phyloP scores from a whole-genome alignment of 2,329 filamentous ascomycete genomes.

The Monilinia fructigena region DNA sequence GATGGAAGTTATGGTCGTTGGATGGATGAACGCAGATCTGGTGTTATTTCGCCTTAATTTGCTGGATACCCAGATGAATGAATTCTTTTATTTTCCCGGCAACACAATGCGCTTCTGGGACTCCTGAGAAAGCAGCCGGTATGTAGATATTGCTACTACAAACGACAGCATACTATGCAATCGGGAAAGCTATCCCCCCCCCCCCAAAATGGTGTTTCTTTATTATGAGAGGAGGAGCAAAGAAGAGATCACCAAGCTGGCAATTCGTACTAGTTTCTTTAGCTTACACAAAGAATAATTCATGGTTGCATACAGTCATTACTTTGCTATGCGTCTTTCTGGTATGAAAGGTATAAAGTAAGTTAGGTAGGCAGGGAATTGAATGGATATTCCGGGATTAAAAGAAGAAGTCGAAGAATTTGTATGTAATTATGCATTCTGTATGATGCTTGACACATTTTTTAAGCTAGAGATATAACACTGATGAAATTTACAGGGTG shows the following conservation, averaged over 20 bases:
- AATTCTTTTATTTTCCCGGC: too few species aligned
- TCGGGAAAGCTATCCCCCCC: too few species aligned
- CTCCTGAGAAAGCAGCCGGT: too few species aligned
- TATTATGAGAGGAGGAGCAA: neutral
- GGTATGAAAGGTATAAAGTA: neutral
- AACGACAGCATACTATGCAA: too few species aligned
- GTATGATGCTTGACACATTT: neutral
- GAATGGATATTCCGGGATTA: neutral
- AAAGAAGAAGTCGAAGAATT: neutral
- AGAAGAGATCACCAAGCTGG: neutral
- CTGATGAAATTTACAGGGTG: too few species aligned
- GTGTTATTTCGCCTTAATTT: too few species aligned
- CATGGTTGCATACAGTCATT: neutral
- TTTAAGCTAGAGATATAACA: too few species aligned
- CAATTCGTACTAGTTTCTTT: too few species aligned
- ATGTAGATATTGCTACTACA: too few species aligned
- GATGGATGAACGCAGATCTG: neutral
- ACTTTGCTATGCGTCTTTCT: neutral
- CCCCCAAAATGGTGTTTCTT: neutral
- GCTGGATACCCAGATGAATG: too few species aligned
- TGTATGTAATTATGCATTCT: neutral
- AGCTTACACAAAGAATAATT: neutral
- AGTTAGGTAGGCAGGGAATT: neutral
- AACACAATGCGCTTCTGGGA: too few species aligned
- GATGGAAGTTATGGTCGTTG: neutral